A percentile compares a stretch with the other conserved stretches of the same genome.
Conservation (phyloP, 1,284 basidiomycete genomes). For the Ustilago loliicola region DNA sequence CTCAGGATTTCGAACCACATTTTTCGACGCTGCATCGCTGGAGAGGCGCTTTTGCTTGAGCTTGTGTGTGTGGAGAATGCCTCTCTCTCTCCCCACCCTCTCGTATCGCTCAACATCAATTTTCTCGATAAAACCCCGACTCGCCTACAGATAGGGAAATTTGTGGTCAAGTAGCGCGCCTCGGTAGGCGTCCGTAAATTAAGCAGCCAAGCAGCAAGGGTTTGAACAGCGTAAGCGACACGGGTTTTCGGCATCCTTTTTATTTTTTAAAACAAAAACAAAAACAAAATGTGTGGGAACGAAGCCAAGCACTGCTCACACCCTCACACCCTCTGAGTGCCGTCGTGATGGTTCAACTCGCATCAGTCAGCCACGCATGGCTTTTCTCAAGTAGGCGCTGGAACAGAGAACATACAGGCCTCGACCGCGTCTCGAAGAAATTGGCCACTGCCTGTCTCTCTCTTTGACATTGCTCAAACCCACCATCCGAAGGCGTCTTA, state of each 20-base stretch:
- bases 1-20: conserved; percentile 8
- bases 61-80: conserved; percentile 7
- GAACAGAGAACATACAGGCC: background rate
- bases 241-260: background rate
- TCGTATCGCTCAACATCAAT: no score
- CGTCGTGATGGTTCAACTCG: background rate
- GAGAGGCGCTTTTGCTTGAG: background rate
- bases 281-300: background rate
- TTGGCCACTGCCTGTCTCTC: background rate
- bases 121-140: conserved; percentile 4
- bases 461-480: background rate
- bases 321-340: no score
- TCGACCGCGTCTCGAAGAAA: conserved; percentile 6
- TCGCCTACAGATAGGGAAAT: conserved; percentile 5
- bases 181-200: conserved; percentile 9
- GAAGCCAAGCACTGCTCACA: no score
- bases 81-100: no score
- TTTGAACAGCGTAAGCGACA: conserved; percentile 19
- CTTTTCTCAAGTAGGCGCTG: background rate
- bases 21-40: background rate
- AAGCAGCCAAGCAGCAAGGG: conserved; percentile 7
- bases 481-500: background rate
- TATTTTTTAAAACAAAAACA: background rate
- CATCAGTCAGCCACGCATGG: conserved; percentile 16
- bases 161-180: conserved; percentile 14